Base-by-base conservation (phyloP, 2,329 filamentous ascomycete species). In the Cordyceps sp. region DNA sequence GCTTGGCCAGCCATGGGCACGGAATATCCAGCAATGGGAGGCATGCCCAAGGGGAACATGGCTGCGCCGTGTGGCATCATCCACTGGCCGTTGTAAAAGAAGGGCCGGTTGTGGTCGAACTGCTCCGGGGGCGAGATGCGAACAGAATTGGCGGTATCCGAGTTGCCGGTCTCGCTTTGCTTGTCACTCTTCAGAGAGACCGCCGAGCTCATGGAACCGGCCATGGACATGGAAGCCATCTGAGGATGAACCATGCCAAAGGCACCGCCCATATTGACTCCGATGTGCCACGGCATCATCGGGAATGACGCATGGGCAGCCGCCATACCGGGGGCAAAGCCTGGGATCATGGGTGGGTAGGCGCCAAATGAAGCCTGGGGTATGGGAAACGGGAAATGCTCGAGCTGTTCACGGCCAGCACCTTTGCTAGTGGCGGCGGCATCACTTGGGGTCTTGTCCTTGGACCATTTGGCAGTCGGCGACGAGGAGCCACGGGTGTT, bases 401-500 rank as follows among this genome's bases (percentile, higher is more conserved):
- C 45, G 13, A 40, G 32, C 16, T 42, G 45, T 27, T 33, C 31
- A 15, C 33, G 30, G 27, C 15, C 26, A 3, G 26, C 6, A 6
- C 26, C 5, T 31, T 31, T 30, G 24, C 24, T n/a, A 29, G 21
- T 10, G 38, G n/a, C 14, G 10, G 26, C 15, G 7, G 26, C 25
- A 24, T 55, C 52, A 3, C 42, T 31, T 2, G 32, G 31, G 22
- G 35, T 23, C 31, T 45, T 57, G 20, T 68, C 65, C 35, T 57
- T 65, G 33, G 52, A 41, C 48, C 58, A 60, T 46, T 71, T 73
- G 6, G 58, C 45, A 4, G 62, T 63, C 3, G 67, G 67, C 8
- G 69, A 73, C 5, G 56, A 54, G 3, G 62, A 55, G 10, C 56
- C 61, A 27, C 71, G 62, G 22, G 63, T 74, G 43, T 78, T 78